Percentiles rank a stretch among this genome's conserved stretches.
Conservation (phyloP, 192 early-diverging fungal genomes). For the Mortierella claussenii region DNA sequence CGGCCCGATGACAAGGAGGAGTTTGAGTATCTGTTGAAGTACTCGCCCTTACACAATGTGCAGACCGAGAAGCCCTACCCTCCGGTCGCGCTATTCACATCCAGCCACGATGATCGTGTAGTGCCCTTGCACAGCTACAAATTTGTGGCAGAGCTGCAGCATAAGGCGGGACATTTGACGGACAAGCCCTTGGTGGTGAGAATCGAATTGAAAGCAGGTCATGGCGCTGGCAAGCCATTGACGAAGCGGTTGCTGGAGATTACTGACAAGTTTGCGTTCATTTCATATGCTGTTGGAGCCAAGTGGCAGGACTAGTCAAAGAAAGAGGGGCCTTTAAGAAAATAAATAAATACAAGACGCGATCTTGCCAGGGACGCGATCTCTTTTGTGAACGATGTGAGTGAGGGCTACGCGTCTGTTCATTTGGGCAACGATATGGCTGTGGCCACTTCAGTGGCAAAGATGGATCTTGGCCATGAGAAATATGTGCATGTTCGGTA, state of each 20-base stretch:
- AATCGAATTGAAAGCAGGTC: constrained; percentile 76
- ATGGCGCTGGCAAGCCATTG: constrained; percentile 75
- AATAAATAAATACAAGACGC: too few relatives aligned
- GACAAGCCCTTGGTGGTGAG: constrained; percentile 67
- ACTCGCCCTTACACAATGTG: constrained; percentile 80
- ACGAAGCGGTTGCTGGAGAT: constrained; percentile 72
- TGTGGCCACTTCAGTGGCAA: too few relatives aligned
- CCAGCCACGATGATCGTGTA: constrained; percentile 79
- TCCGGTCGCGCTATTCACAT: constrained; percentile 68
- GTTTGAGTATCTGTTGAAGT: constrained; percentile 67
- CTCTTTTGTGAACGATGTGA: too few relatives aligned
- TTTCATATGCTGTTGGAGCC: constrained; percentile 59
- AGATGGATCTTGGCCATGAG: constrained; percentile 62
- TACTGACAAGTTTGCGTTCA: constrained; percentile 72
- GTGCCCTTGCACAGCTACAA: constrained; percentile 77
- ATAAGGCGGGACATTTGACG: constrained; percentile 58
- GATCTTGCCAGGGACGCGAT: too few relatives aligned
- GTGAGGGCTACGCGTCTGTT: too few relatives aligned
- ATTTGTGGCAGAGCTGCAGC: constrained; percentile 69
- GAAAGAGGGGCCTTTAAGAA: too few relatives aligned
- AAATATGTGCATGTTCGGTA: constrained; percentile 66
- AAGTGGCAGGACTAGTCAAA: constrained; percentile 57
- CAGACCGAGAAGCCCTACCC: constrained; percentile 61
- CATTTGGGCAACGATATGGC: too few relatives aligned
- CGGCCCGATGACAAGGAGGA: constrained; percentile 73